Conservation (phyloP, 495 filamentous ascomycete species). For the Penicillium dipodomyicola region DNA sequence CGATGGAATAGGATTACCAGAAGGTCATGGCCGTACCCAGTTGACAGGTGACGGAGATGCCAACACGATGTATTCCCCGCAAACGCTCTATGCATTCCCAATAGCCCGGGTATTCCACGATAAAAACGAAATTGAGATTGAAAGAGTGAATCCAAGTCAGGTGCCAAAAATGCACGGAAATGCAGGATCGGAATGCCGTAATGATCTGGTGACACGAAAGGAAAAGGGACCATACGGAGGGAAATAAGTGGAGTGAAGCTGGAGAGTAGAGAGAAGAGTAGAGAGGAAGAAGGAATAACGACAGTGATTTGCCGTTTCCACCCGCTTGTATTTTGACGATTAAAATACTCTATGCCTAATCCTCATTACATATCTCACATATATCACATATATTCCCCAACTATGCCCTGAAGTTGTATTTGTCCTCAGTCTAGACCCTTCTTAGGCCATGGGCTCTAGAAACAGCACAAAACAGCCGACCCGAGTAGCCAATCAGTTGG, state of each 20-base stretch:
- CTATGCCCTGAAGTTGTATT: neutral
- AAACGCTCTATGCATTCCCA: conserved; percentile 8
- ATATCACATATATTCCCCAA: too few relatives aligned
- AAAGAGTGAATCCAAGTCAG: neutral
- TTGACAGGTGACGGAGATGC: neutral
- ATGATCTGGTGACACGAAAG: conserved; percentile 1
- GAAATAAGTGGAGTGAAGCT: neutral
- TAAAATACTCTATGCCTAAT: neutral
- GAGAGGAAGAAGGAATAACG: neutral
- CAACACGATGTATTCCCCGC: conserved; percentile 1
- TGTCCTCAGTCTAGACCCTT: conserved; percentile 6
- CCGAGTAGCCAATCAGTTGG: neutral
- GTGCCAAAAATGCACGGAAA: neutral
- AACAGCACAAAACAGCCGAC: conserved; percentile 6
- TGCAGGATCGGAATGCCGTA: conserved; percentile 2
- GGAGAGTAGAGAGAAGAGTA: neutral
- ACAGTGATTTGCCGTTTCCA: neutral
- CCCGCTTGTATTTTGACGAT: neutral
- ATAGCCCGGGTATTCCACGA: neutral
- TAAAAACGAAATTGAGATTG: too few relatives aligned
- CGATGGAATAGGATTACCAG: too few relatives aligned
- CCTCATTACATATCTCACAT: neutral
- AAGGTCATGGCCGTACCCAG: neutral
- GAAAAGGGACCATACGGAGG: neutral
- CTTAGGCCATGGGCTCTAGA: neutral